A percentile compares a stretch with the other conserved stretches of the same genome.
Evolutionary conservation across 208 protist species (phyloP).

Genomic region (Acanthamoeba lenticulata): DNA sequence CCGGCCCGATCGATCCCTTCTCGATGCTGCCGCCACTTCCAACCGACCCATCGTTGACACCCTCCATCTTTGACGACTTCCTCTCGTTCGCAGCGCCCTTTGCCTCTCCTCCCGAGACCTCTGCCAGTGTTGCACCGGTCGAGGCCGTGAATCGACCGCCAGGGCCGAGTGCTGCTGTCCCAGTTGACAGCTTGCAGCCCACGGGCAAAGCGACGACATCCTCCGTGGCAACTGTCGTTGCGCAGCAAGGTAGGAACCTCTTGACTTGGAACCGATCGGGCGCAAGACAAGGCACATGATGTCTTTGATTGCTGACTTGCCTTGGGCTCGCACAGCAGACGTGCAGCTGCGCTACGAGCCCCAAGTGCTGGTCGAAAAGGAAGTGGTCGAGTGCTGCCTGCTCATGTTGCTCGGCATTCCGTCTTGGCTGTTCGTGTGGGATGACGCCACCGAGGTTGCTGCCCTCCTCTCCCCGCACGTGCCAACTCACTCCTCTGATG

Average conservation of each 20-base stretch:
- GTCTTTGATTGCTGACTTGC: neutral
- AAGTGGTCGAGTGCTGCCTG: neutral
- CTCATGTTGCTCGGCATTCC: neutral
- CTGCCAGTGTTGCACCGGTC: too few relatives aligned
- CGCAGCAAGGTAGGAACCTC: too few relatives aligned
- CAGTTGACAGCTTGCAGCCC: too few relatives aligned
- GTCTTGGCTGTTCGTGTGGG: conserved; percentile 1
- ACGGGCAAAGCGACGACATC: too few relatives aligned
- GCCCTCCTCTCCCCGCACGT: neutral
- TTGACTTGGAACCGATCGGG: neutral
- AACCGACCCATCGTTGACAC: neutral
- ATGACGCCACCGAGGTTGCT: neutral
- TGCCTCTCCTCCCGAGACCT: too few relatives aligned
- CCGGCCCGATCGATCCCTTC: neutral
- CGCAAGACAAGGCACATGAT: neutral
- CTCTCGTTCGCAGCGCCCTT: neutral
- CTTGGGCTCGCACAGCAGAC: neutral
- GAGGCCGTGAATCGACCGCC: too few relatives aligned
- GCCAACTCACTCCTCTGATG: neutral
- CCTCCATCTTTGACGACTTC: conserved; percentile 30
- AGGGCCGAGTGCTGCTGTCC: too few relatives aligned
- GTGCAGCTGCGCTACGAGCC: neutral
- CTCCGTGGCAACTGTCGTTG: too few relatives aligned
- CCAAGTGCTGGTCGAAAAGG: neutral
- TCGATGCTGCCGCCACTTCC: neutral